Conservation (phyloP, 257 asterid species). For the Solanum peruvianum region DNA sequence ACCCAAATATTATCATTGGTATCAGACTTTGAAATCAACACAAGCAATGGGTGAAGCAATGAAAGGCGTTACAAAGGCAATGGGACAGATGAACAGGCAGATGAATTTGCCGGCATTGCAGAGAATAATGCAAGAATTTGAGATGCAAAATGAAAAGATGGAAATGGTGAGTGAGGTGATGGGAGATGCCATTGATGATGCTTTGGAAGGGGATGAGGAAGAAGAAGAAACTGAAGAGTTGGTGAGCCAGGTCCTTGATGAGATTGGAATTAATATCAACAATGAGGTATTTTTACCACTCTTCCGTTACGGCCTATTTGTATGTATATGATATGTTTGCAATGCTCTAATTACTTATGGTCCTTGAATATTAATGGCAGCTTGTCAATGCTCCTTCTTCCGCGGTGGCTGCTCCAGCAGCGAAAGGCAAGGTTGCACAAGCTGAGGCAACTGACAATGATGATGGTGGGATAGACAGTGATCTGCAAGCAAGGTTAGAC, state of each 20-base stretch:
- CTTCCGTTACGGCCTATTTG: background rate
- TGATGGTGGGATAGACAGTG: conserved; percentile 84
- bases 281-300: conserved; percentile 49
- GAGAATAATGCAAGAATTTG: conserved; percentile 98
- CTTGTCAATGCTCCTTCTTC: conserved; percentile 91
- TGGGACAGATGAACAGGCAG: conserved; percentile 99
- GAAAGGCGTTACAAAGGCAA: conserved; percentile 98
- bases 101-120: conserved; percentile 96
- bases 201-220: conserved; percentile 98
- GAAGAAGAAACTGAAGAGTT: conserved; percentile 95
- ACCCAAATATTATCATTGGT: background rate
- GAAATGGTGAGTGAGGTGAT: conserved; percentile 86
- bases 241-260: conserved; percentile 96
- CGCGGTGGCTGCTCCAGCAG: conserved; percentile 77
- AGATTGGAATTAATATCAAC: conserved; percentile 85
- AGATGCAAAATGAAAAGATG: conserved; percentile 93
- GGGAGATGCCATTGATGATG: conserved; percentile 99
- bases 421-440: conserved; percentile 69
- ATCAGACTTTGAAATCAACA: conserved; percentile 85
- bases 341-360: background rate
- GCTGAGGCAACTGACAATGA: conserved; percentile 81
- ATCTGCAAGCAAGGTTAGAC: conserved; percentile 97
- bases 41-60: conserved; percentile 99
- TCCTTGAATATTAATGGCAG: conserved; percentile 17
- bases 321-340: background rate